A percentile compares a stretch with the other conserved stretches of the same genome.
Evolutionary conservation across 176 grass and related monocot genomes (phyloP).

Genomic region (Paspalum notatum): DNA sequence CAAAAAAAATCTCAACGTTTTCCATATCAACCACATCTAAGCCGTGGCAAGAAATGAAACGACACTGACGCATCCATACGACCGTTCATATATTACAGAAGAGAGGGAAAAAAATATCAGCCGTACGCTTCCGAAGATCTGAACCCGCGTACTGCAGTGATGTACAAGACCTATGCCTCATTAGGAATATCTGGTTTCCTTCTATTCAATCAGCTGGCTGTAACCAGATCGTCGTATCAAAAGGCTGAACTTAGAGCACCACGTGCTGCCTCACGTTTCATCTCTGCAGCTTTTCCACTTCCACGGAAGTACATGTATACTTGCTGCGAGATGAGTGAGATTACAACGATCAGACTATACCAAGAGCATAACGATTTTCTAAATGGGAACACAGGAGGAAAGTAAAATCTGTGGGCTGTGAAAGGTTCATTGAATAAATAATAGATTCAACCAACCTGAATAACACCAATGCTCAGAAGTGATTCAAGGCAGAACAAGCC

Average conservation of each 20-base stretch:
- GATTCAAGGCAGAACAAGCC: constrained; percentile 92
- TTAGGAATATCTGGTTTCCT: constrained; percentile 22
- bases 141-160: constrained; percentile 31
- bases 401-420: constrained; percentile 4
- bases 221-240: constrained; percentile 35
- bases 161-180: constrained; percentile 32
- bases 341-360: constrained; percentile 1
- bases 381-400: neutral
- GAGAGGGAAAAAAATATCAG: constrained; percentile 35
- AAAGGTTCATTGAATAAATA: neutral
- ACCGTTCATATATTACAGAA: constrained; percentile 44
- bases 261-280: constrained; percentile 75
- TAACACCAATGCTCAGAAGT: constrained; percentile 80
- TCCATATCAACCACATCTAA: constrained; percentile 45
- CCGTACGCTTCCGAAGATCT: neutral
- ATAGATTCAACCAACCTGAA: constrained; percentile 59
- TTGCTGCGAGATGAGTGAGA: constrained; percentile 62
- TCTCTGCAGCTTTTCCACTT: constrained; percentile 79
- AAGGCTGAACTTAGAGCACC: constrained; percentile 75
- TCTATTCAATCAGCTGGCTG: constrained; percentile 35
- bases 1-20: neutral
- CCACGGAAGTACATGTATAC: constrained; percentile 98
- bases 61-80: neutral
- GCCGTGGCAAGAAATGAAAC: constrained; percentile 26
- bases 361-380: neutral